These are phyloP conservation scores for Nakazawaea populi DNA, from an alignment of 805 yeast genomes.

Conservation along the genomic window DNA sequence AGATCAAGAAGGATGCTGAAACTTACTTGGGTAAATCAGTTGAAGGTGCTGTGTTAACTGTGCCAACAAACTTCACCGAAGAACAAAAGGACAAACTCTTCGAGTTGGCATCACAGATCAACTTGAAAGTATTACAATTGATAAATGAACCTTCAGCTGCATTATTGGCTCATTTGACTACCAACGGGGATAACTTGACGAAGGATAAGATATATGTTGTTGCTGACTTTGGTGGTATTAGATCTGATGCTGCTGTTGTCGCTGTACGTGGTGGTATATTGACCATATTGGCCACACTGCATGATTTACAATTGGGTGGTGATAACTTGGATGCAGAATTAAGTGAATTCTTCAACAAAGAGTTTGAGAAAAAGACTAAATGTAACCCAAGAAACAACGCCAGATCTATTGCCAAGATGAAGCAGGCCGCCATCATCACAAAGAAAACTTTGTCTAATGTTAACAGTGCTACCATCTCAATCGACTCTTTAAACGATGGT, in stretches of 20 bases:
- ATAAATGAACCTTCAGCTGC: slow-evolving; percentile 93
- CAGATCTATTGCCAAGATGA: slow-evolving; percentile 84
- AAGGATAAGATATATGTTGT: slow-evolving; percentile 81
- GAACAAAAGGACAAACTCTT: slow-evolving; percentile 62
- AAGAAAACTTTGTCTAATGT: slow-evolving; percentile 92
- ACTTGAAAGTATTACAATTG: slow-evolving; percentile 75
- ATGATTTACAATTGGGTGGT: slow-evolving; percentile 83
- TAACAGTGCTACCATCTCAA: slow-evolving; percentile 81
- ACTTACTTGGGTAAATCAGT: slow-evolving; percentile 82
- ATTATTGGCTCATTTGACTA: slow-evolving; percentile 67
- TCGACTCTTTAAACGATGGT: slow-evolving; percentile 93
- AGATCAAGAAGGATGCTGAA: slow-evolving; percentile 82
- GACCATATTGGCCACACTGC: slow-evolving; percentile 82
- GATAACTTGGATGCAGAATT: slow-evolving; percentile 75
- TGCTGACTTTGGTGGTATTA: slow-evolving; percentile 93
- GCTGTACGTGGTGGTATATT: slow-evolving; percentile 91
- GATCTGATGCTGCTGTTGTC: slow-evolving; percentile 93
- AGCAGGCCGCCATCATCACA: slow-evolving; percentile 73
- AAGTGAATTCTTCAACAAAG: slow-evolving; percentile 82
- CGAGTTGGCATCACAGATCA: slow-evolving; percentile 62
- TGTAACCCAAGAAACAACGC: slow-evolving; percentile 75
- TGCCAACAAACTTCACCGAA: slow-evolving; percentile 82
- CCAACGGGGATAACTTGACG: slow-evolving; percentile 38
- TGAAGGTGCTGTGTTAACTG: slow-evolving; percentile 80
- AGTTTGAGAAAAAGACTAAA: slow-evolving; percentile 84